Conservation (phyloP, 75 land plant genomes). For the Cunninghamia lanceolata region DNA sequence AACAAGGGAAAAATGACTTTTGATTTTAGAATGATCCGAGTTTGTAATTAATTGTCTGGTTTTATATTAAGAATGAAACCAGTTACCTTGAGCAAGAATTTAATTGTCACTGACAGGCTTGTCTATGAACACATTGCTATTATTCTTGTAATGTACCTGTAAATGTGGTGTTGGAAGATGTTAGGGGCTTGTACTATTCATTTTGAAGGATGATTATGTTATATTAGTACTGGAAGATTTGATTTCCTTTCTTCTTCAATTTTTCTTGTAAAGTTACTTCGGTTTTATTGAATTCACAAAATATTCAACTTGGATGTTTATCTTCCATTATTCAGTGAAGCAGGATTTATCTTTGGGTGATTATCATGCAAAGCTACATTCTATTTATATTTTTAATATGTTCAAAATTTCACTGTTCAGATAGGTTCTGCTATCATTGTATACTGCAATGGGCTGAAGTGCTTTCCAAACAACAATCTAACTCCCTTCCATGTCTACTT, state of each 20-base stretch:
- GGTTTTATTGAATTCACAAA: background rate
- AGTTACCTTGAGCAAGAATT: background rate
- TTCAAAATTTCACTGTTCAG: background rate
- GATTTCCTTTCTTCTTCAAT: background rate
- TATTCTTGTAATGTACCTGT: background rate
- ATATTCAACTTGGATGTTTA: background rate
- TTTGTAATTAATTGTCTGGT: background rate
- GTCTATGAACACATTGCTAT: background rate
- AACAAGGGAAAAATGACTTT: background rate
- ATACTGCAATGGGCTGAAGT: slow-evolving; percentile 36
- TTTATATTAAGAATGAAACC: background rate
- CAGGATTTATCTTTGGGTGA: background rate
- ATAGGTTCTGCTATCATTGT: slow-evolving; percentile 38
- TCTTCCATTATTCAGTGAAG: background rate
- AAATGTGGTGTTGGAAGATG: background rate
- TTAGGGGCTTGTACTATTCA: background rate
- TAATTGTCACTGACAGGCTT: background rate
- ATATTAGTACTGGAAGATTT: background rate
- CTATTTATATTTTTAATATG: background rate
- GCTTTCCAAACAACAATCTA: slow-evolving; percentile 12
- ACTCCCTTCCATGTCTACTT: slow-evolving; percentile 13
- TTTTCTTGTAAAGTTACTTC: background rate
- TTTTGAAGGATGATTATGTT: background rate
- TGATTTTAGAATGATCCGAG: background rate
- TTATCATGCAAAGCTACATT: background rate